phyloP scores from a whole-genome alignment of 257 asterid species.

The Perilla frutescens region DNA sequence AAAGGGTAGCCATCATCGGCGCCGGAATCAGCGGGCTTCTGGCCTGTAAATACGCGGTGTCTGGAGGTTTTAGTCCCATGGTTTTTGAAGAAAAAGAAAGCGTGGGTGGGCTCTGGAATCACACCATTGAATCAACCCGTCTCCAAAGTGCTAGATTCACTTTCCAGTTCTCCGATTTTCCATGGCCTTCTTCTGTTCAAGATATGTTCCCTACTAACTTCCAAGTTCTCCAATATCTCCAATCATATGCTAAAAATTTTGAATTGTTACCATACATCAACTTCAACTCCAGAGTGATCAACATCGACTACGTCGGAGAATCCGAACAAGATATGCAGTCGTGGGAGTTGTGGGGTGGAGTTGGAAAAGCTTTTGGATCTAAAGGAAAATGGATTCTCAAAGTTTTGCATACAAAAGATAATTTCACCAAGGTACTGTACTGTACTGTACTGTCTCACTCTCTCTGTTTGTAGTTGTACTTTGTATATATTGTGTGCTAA shows the following conservation, averaged over 20 bases:
- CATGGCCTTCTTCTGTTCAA: slow-evolving; percentile 59
- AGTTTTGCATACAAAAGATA: slow-evolving; percentile 39
- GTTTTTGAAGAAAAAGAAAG: slow-evolving; percentile 52
- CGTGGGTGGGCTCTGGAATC: slow-evolving; percentile 67
- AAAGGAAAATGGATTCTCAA: slow-evolving; percentile 66
- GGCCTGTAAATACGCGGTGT: slow-evolving; percentile 53
- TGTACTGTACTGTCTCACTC: too few species aligned
- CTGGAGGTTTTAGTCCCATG: slow-evolving; percentile 47
- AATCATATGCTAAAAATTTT: slow-evolving; percentile 57
- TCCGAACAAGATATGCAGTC: slow-evolving; percentile 44
- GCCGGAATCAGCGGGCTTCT: slow-evolving; percentile 65
- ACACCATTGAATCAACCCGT: slow-evolving; percentile 57
- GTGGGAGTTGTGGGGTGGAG: slow-evolving; percentile 66
- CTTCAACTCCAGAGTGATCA: slow-evolving; percentile 49
- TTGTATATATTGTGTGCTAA: too few species aligned
- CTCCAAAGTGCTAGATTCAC: slow-evolving; percentile 41
- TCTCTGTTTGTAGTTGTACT: too few species aligned
- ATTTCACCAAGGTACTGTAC: slow-evolving; percentile 35
- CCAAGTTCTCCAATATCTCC: slow-evolving; percentile 46
- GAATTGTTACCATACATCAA: slow-evolving; percentile 41
- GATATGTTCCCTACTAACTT: slow-evolving; percentile 42
- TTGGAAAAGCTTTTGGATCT: slow-evolving; percentile 57
- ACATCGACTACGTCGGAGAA: slow-evolving; percentile 55
- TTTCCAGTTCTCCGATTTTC: slow-evolving; percentile 64
- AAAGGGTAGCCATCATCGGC: slow-evolving; percentile 60